Evolutionary conservation across 192 early-diverging fungal species (phyloP).

Genomic region (Pecoramyces ruminantium): DNA sequence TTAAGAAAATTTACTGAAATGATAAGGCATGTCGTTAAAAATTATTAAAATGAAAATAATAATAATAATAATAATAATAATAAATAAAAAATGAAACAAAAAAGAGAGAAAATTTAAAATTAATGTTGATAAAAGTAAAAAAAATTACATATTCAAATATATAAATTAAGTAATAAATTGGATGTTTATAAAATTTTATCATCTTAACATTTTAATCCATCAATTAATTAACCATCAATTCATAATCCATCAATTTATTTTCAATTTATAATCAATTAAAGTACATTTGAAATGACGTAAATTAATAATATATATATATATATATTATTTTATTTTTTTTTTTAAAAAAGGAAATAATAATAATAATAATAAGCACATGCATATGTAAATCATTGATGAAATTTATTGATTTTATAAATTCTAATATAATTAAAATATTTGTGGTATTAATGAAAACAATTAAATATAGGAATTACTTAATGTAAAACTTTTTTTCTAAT

Average conservation of each 20-base stretch:
- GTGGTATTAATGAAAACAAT: too few species aligned
- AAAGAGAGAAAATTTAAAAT: too few species aligned
- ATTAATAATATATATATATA: too few species aligned
- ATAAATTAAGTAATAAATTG: not conserved
- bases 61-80: not conserved
- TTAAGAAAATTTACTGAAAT: constrained; percentile 88
- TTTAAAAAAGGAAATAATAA: too few species aligned
- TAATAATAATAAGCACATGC: too few species aligned
- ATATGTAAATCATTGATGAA: too few species aligned
- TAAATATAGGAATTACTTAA: too few species aligned
- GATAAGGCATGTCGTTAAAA: constrained; percentile 29
- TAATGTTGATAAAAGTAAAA: not conserved
- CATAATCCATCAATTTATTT: not conserved
- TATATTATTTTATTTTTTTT: too few species aligned
- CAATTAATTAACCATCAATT: not conserved
- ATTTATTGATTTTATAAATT: constrained; percentile 5
- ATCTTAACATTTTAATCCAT: not conserved
- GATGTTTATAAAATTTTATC: too few species aligned
- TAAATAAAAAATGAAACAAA: not conserved
- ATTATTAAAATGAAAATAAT: not conserved
- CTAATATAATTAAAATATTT: too few species aligned
- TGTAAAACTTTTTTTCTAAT: too few species aligned
- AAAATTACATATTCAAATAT: not conserved
- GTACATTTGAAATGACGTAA: too few species aligned
- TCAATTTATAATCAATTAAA: constrained; percentile 5